Percentiles rank a stretch among this genome's conserved stretches.
These are phyloP conservation scores for Reutealis trisperma DNA, from an alignment of 345 rosid species.

Conservation along the genomic window DNA sequence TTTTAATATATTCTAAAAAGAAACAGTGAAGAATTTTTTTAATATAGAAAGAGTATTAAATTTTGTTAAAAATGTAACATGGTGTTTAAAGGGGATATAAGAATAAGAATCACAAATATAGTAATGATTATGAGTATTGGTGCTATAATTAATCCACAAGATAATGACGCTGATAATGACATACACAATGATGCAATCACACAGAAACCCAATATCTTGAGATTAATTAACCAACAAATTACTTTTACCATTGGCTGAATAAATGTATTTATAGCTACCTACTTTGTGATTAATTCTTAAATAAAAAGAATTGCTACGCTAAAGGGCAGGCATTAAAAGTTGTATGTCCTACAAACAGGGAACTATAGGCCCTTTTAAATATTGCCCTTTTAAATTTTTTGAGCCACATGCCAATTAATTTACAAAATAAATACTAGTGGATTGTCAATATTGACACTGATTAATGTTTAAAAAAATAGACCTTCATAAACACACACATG, in stretches of 20 bases:
- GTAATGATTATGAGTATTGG: slow-evolving; percentile 12
- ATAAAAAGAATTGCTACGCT: background rate
- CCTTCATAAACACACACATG: background rate
- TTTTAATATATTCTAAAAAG: too few species aligned
- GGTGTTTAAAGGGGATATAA: too few species aligned
- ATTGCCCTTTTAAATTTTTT: background rate
- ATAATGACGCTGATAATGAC: background rate
- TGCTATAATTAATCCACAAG: background rate
- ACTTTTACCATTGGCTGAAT: slow-evolving; percentile 4
- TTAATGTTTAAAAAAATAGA: background rate
- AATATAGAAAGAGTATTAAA: too few species aligned
- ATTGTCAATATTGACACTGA: background rate
- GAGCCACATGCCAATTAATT: slow-evolving; percentile 15
- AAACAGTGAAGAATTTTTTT: too few species aligned
- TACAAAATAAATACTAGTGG: background rate
- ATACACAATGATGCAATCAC: background rate
- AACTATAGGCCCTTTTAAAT: background rate
- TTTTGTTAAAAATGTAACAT: too few species aligned
- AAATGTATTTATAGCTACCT: background rate
- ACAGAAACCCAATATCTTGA: background rate
- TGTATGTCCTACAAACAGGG: background rate
- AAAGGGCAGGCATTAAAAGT: background rate
- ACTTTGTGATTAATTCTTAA: background rate
- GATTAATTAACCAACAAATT: background rate
- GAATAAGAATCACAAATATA: background rate